A percentile compares a stretch with the other conserved stretches of the same genome.
These are phyloP conservation scores for Coemansia sp. DNA, from an alignment of 192 early-diverging fungal genomes.

Conservation along the genomic window DNA sequence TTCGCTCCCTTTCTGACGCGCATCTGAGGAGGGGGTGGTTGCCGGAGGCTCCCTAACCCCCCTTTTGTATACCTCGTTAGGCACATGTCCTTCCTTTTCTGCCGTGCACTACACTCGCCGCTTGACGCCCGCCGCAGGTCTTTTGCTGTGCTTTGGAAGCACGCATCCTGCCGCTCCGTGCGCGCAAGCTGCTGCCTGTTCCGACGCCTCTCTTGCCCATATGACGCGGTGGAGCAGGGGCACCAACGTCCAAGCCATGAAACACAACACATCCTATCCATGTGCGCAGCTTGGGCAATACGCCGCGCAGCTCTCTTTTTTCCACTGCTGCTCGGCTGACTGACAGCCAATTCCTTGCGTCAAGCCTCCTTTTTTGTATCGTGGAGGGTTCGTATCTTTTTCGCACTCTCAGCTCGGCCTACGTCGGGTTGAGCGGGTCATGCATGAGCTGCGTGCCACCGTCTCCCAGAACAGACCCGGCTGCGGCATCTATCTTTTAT, in stretches of 20 bases:
- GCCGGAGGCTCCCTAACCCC: conserved; percentile 1
- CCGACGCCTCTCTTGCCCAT: conserved; percentile 1
- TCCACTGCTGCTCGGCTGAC: conserved; percentile 3
- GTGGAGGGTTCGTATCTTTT: background rate
- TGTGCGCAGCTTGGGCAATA: conserved; percentile 6
- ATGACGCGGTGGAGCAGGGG: conserved; percentile 11
- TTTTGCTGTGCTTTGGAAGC: conserved; percentile 3
- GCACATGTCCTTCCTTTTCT: conserved; percentile 3
- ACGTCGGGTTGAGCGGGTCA: conserved; percentile 9
- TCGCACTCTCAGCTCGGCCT: background rate
- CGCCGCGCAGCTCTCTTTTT: conserved; percentile 11
- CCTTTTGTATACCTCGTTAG: background rate
- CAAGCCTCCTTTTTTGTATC: background rate
- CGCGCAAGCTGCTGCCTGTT: background rate
- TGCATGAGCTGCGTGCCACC: conserved; percentile 10
- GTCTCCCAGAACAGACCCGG: conserved; percentile 10
- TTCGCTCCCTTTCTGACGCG: background rate
- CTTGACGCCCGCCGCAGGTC: conserved; percentile 6
- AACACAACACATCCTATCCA: background rate
- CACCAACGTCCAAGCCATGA: conserved; percentile 5
- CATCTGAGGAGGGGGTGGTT: conserved; percentile 1
- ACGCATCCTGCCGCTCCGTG: conserved; percentile 4
- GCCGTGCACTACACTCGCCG: conserved; percentile 5
- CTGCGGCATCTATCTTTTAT: conserved; percentile 5
- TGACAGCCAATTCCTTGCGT: background rate